Percentiles rank a stretch among this genome's conserved stretches.
phyloP scores from a whole-genome alignment of 2,329 filamentous ascomycete species.

The Zymoseptoria brevis region DNA sequence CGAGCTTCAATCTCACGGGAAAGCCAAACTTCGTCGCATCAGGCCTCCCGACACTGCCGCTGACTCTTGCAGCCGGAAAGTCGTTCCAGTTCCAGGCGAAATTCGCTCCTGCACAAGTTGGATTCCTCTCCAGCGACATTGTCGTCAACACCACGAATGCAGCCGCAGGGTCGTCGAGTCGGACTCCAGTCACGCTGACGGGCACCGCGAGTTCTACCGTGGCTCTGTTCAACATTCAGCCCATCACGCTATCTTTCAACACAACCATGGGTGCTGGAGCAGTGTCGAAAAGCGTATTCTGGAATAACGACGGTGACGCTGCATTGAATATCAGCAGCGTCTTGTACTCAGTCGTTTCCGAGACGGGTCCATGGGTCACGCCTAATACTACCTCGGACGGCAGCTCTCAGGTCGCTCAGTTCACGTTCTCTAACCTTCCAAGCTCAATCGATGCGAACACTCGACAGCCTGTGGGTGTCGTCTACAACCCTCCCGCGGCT shows the following conservation, averaged over 20 bases:
- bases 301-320: conserved; percentile 2
- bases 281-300: conserved; percentile 3
- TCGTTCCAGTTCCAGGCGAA: conserved; percentile 4
- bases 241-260: conserved; percentile 1
- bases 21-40: conserved; percentile 5
- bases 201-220: conserved; percentile 4
- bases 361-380: conserved; percentile 4
- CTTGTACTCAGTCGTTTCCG: conserved; percentile 1
- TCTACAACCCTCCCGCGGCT: conserved; percentile 3
- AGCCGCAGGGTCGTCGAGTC: conserved; percentile 3
- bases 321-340: conserved; percentile 1
- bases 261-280: conserved; percentile 1
- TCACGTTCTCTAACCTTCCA: conserved; percentile 4
- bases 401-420: conserved; percentile 2
- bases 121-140: conserved; percentile 4
- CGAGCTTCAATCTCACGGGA: background rate
- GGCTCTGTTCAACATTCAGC: background rate
- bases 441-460: conserved; percentile 1
- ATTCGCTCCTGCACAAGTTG: conserved; percentile 3
- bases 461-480: conserved; percentile 1
- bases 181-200: conserved; percentile 2
- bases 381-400: conserved; percentile 5
- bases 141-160: conserved; percentile 2
- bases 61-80: background rate
- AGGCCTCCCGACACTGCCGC: conserved; percentile 1